These are phyloP conservation scores for Diplosphaera chodatii DNA, from an alignment of 139 green algal genomes.

Conservation along the genomic window DNA sequence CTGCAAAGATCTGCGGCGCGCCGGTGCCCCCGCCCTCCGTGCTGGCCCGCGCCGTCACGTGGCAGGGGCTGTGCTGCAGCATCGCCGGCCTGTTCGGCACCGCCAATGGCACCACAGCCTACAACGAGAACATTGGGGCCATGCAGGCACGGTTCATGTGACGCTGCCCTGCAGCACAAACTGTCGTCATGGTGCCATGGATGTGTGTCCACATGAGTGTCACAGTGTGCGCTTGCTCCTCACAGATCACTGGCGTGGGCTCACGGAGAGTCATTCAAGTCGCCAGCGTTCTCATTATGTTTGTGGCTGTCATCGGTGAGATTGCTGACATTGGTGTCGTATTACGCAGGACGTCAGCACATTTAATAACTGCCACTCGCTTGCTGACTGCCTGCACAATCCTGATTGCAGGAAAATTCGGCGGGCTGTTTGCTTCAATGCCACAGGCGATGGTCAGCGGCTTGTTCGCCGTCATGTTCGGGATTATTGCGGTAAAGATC, in stretches of 20 bases:
- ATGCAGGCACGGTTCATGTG: slow-evolving; percentile 24
- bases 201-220: no score
- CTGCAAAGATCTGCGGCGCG: slow-evolving; percentile 30
- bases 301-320: slow-evolving; percentile 49
- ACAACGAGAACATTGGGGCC: slow-evolving; percentile 48
- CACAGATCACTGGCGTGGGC: slow-evolving; percentile 54
- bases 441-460: slow-evolving; percentile 49
- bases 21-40: slow-evolving; percentile 45
- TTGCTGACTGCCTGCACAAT: no score
- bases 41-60: slow-evolving; percentile 42
- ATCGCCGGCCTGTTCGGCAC: slow-evolving; percentile 45
- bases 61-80: slow-evolving; percentile 38
- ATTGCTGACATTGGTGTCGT: no score
- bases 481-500: no score
- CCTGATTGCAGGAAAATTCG: slow-evolving; percentile 65
- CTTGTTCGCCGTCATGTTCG: slow-evolving; percentile 67
- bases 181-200: no score
- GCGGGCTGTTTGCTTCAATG: slow-evolving; percentile 60
- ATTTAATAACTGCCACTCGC: no score
- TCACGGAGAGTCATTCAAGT: slow-evolving; percentile 48
- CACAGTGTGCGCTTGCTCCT: no score
- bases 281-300: slow-evolving; percentile 42
- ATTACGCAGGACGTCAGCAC: no score
- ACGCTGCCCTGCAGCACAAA: no score
- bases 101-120: slow-evolving; percentile 51